Conservation (phyloP, 2,329 filamentous ascomycete genomes). For the Aspergillus transmontanensis region DNA sequence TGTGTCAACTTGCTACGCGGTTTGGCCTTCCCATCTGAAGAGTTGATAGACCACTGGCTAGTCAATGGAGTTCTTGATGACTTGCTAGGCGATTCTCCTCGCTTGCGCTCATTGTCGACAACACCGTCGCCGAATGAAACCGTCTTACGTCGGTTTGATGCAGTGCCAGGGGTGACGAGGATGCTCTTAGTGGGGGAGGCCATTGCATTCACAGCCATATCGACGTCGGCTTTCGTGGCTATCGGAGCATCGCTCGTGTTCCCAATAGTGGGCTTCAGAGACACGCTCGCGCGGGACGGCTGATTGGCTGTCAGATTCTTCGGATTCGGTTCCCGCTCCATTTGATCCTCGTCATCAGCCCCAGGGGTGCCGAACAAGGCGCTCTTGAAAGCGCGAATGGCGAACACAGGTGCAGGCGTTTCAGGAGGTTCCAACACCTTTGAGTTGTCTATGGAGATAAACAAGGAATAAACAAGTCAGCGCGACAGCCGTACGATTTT, state of each 20-base stretch:
- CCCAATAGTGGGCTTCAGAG: constrained; percentile 23
- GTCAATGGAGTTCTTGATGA: constrained; percentile 53
- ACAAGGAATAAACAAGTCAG: constrained; percentile 18
- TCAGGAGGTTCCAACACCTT: constrained; percentile 62
- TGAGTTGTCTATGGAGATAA: constrained; percentile 44
- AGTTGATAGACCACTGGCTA: constrained; percentile 42
- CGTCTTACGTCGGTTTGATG: constrained; percentile 59
- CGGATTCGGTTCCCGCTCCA: constrained; percentile 19
- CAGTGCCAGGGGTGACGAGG: constrained; percentile 64
- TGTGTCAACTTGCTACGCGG: constrained; percentile 45
- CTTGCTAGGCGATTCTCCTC: constrained; percentile 45
- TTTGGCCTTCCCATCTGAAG: constrained; percentile 35
- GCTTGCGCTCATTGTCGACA: constrained; percentile 58
- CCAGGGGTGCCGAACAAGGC: constrained; percentile 66
- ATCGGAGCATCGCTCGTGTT: constrained; percentile 24
- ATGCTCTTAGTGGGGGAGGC: constrained; percentile 63
- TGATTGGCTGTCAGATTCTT: constrained; percentile 20
- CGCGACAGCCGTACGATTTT: constrained; percentile 10
- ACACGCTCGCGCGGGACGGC: constrained; percentile 25
- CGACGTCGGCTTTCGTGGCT: constrained; percentile 25
- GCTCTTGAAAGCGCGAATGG: constrained; percentile 67
- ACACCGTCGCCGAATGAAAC: constrained; percentile 63
- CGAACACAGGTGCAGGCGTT: constrained; percentile 68
- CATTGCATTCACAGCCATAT: constrained; percentile 31
- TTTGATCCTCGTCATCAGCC: constrained; percentile 46